Percentiles rank a stretch among this genome's conserved stretches.
These are phyloP conservation scores for Karstenula rhodostoma DNA, from an alignment of 2,329 filamentous ascomycete species.

Conservation along the genomic window DNA sequence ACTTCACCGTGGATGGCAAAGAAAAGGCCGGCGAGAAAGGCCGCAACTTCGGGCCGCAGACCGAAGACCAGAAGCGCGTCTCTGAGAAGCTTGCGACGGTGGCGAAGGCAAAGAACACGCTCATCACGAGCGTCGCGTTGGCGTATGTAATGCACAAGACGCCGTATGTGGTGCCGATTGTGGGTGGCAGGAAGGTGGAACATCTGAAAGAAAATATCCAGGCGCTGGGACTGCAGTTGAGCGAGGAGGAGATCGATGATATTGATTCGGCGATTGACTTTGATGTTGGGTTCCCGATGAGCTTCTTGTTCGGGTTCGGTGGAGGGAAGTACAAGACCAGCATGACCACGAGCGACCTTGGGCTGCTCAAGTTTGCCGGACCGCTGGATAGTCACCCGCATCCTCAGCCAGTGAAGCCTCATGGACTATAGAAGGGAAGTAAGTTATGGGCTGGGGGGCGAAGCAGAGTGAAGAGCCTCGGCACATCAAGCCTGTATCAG, in stretches of 20 bases:
- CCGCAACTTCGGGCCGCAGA: conserved; percentile 48
- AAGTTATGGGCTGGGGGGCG: neutral
- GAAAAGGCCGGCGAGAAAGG: conserved; percentile 42
- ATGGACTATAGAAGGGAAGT: conserved; percentile 24
- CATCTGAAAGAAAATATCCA: conserved; percentile 73
- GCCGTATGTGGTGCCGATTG: conserved; percentile 76
- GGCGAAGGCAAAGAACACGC: conserved; percentile 63
- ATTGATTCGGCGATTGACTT: conserved; percentile 63
- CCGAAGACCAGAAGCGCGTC: conserved; percentile 60
- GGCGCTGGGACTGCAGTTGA: conserved; percentile 60
- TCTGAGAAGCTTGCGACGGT: conserved; percentile 67
- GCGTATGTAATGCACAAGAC: conserved; percentile 77
- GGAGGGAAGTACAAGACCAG: conserved; percentile 35
- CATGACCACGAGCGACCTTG: conserved; percentile 42
- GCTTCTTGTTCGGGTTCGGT: conserved; percentile 50
- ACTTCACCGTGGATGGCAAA: conserved; percentile 49
- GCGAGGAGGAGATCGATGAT: conserved; percentile 61
- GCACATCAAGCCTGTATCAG: neutral
- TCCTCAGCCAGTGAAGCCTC: conserved; percentile 37
- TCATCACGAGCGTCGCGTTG: conserved; percentile 68
- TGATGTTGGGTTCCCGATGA: conserved; percentile 64
- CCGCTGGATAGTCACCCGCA: conserved; percentile 36
- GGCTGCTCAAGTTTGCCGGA: conserved; percentile 37
- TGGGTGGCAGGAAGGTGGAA: conserved; percentile 75
- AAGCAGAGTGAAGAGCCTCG: neutral